phyloP scores from a whole-genome alignment of 202 grass and related monocot species.

The Digitaria exilis region DNA sequence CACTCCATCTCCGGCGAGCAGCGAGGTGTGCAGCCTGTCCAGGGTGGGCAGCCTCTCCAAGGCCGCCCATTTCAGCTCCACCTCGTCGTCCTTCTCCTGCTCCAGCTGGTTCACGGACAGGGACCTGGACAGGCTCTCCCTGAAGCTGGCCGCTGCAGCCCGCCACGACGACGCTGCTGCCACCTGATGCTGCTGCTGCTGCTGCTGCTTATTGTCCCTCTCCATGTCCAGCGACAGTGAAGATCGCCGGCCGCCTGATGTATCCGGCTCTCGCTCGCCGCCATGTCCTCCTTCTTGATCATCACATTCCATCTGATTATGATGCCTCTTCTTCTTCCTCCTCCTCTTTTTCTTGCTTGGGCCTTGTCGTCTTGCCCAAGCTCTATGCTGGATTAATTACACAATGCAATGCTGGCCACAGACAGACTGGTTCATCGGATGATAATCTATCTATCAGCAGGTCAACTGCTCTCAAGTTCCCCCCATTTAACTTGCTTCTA shows the following conservation, averaged over 20 bases:
- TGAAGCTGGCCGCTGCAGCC: slow-evolving; percentile 9
- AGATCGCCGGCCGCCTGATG: background rate
- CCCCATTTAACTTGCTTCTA: too few species aligned
- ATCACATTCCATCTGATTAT: background rate
- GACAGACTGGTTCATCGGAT: background rate
- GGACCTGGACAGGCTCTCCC: slow-evolving; percentile 7
- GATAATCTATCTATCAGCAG: background rate
- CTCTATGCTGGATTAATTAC: too few species aligned
- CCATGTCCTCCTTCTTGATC: background rate
- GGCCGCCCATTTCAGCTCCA: slow-evolving; percentile 57
- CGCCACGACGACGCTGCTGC: background rate
- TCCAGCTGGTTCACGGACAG: background rate
- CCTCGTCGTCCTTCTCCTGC: slow-evolving; percentile 18
- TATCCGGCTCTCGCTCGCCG: background rate
- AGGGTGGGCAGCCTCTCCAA: slow-evolving; percentile 62
- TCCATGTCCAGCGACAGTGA: background rate
- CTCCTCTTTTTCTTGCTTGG: too few species aligned
- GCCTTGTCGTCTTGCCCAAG: background rate
- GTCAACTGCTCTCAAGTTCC: background rate
- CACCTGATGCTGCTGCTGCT: background rate
- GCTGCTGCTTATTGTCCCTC: background rate
- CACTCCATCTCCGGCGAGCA: slow-evolving; percentile 10
- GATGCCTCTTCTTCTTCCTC: too few species aligned
- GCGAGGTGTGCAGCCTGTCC: slow-evolving; percentile 49
- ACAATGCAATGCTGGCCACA: too few species aligned